Evolutionary conservation across 495 filamentous ascomycete species (phyloP).

Genomic region (Chaetomidium leptoderma): DNA sequence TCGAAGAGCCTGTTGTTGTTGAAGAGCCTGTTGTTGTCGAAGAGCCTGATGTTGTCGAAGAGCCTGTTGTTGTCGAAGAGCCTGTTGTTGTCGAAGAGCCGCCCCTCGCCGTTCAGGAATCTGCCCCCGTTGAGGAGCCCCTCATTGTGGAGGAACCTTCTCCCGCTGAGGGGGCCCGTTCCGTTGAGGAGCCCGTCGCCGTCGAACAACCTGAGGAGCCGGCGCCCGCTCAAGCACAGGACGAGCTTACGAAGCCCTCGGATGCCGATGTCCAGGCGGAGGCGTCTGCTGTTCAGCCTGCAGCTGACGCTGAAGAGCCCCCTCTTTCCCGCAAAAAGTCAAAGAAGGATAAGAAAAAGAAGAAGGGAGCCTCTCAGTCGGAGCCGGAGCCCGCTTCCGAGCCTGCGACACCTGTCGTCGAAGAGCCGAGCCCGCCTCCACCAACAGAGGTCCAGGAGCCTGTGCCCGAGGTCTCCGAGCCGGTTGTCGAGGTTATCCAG

Average conservation of each 20-base stretch:
- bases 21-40: no score
- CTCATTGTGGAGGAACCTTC: not conserved
- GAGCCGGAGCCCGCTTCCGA: constrained; percentile 11
- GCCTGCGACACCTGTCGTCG: not conserved
- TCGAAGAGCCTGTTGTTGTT: not conserved
- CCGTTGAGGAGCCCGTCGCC: constrained; percentile 5
- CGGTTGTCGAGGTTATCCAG: not conserved
- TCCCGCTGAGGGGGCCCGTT: not conserved
- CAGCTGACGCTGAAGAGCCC: not conserved
- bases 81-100: no score
- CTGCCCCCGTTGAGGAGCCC: not conserved
- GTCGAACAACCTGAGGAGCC: not conserved
- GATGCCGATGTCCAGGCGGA: not conserved
- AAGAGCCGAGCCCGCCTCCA: not conserved
- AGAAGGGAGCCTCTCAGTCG: constrained; percentile 10
- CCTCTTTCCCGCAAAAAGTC: constrained; percentile 6
- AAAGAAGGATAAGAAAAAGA: constrained; percentile 25
- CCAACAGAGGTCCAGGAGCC: not conserved
- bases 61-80: not conserved
- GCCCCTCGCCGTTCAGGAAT: constrained; percentile 1
- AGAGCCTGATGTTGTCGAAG: not conserved
- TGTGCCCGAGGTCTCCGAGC: not conserved
- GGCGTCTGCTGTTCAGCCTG: not conserved
- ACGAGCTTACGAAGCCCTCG: not conserved
- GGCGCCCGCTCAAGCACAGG: not conserved